Percentiles rank a stretch among this genome's conserved stretches.
These are phyloP conservation scores for Eucalyptus marginata DNA, from an alignment of 345 rosid species.

Conservation along the genomic window DNA sequence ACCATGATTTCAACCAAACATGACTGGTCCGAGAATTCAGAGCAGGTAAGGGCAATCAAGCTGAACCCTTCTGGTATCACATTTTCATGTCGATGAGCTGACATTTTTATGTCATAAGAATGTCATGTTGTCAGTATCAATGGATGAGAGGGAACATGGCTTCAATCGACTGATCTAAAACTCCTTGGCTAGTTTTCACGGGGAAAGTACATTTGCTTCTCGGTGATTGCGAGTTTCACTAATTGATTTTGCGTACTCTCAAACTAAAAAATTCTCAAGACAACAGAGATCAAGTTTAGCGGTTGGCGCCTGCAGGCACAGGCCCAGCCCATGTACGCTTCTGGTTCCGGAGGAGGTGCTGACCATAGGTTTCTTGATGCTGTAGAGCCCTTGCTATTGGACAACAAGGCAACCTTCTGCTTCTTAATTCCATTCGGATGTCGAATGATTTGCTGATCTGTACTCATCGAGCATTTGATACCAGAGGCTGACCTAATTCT, in stretches of 20 bases:
- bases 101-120: neutral
- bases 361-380: constrained; percentile 3
- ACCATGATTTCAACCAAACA: constrained; percentile 57
- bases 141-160: constrained; percentile 48
- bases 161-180: constrained; percentile 33
- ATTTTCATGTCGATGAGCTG: neutral
- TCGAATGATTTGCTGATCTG: neutral
- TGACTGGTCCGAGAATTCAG: constrained; percentile 21
- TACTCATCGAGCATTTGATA: neutral
- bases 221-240: neutral
- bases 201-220: constrained; percentile 21
- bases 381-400: constrained; percentile 37
- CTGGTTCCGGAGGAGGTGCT: constrained; percentile 1
- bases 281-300: neutral
- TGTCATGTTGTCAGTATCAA: constrained; percentile 8
- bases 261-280: neutral
- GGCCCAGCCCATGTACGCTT: constrained; percentile 38
- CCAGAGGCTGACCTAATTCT: constrained; percentile 43
- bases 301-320: constrained; percentile 33
- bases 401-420: constrained; percentile 20
- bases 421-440: neutral
- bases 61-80: neutral
- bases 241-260: neutral
- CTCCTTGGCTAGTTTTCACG: constrained; percentile 47
- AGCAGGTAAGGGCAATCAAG: constrained; percentile 20